A percentile compares a stretch with the other conserved stretches of the same genome.
These are phyloP conservation scores for Xylaria curta DNA, from an alignment of 495 filamentous ascomycete genomes.

Conservation along the genomic window DNA sequence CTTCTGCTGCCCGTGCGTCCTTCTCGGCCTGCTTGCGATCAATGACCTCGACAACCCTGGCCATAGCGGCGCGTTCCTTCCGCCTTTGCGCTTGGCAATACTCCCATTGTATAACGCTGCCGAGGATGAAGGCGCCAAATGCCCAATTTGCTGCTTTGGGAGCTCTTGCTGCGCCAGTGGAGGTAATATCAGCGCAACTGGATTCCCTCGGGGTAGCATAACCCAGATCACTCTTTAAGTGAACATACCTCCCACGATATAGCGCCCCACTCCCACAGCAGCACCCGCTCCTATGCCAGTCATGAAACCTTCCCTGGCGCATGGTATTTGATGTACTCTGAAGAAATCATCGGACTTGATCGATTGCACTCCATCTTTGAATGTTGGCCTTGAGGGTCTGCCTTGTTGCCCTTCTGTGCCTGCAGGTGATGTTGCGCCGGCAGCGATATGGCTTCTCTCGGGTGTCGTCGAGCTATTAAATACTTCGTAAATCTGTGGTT, in stretches of 20 bases:
- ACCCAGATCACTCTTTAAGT: not conserved
- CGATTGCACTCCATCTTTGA: constrained; percentile 69
- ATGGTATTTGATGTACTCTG: constrained; percentile 79
- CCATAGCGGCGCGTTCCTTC: constrained; percentile 78
- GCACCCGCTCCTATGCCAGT: constrained; percentile 82
- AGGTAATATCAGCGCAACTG: constrained; percentile 22
- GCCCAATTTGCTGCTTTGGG: constrained; percentile 80
- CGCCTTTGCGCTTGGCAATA: constrained; percentile 75
- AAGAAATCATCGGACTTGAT: constrained; percentile 74
- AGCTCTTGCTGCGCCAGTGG: constrained; percentile 50
- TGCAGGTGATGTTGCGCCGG: constrained; percentile 22
- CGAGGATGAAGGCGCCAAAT: constrained; percentile 71
- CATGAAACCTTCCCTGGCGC: constrained; percentile 80
- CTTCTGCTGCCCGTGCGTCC: constrained; percentile 56
- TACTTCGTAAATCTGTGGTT: constrained; percentile 45
- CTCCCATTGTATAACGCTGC: constrained; percentile 73
- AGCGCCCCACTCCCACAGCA: constrained; percentile 71
- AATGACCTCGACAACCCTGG: constrained; percentile 79
- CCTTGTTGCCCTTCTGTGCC: constrained; percentile 31
- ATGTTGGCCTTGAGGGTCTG: constrained; percentile 55
- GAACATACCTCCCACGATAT: constrained; percentile 73
- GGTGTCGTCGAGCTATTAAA: constrained; percentile 49
- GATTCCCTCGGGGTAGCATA: not conserved
- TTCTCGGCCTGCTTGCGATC: constrained; percentile 72
- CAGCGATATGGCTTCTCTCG: constrained; percentile 29